Base-by-base conservation (phyloP, 192 early-diverging fungal species). In the Linnemannia schmuckeri region DNA sequence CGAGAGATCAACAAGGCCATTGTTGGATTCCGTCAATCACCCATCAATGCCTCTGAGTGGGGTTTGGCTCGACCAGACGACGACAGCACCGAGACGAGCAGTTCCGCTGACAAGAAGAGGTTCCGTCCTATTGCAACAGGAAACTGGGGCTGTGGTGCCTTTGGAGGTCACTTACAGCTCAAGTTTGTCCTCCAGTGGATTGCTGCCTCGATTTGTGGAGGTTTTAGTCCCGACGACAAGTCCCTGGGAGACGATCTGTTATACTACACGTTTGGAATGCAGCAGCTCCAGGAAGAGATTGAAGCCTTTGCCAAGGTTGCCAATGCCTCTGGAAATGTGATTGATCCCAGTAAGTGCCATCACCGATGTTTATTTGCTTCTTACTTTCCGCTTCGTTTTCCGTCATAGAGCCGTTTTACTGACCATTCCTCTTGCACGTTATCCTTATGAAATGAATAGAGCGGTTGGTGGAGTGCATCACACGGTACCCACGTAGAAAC, bases 81-180 rank as follows among this genome's bases (percentile, higher is more conserved):
- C 13, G 27, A 24, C 5, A 42, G 17, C 52, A 52, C 1, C 6
- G 44, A 74, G 9, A 72, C 20, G 17, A 72, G 24, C 17, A 35
- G 18, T 13, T n/a, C 12, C 24, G 10, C 38, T 2, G 24, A 37
- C 0, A 18, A 5, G 6, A 33, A 27, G 33, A 15, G 44, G 68
- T 46, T 68, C 33, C 85, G 85, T 7, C 79, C 85, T 17, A 87
- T 87, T 24, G 85, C 85, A 6, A 87, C 79, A 15, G 85, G 85
- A 72, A 87, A 87, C 79, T 87, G 85, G 85, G 85, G 85, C n/a
- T 87, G 85, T 22, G 85, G 85, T n/a, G 85, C 85, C 52, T 87
- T 87, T 80, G 85, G 85, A 24, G 85, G 85, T 5, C 79, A 87
- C 54, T 63, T 81, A 27, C 85, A 87, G 54, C 85, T 87, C 76